These are phyloP conservation scores for Stevia rebaudiana DNA, from an alignment of 140 eudicot genomes.

Conservation along the genomic window DNA sequence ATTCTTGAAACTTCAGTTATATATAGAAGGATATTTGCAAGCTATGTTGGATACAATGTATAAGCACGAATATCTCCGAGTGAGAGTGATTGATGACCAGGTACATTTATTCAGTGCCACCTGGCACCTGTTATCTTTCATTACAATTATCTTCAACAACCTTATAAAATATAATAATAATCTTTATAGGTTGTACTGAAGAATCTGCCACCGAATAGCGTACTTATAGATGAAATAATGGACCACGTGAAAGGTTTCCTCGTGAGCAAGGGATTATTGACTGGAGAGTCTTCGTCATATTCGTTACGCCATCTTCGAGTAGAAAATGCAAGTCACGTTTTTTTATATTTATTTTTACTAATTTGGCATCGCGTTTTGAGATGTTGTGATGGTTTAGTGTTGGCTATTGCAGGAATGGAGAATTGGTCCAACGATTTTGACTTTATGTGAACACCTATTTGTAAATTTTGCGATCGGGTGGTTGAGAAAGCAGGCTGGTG, in stretches of 20 bases:
- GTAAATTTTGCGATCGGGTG: conserved; percentile 78
- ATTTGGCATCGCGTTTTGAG: not conserved
- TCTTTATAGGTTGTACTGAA: conserved; percentile 65
- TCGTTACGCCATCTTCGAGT: conserved; percentile 68
- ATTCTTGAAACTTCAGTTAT: conserved; percentile 51
- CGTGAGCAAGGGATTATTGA: conserved; percentile 68
- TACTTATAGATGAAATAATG: conserved; percentile 81
- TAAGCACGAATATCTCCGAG: conserved; percentile 93
- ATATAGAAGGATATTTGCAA: conserved; percentile 94
- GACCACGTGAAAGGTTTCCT: conserved; percentile 85
- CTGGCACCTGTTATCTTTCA: not conserved
- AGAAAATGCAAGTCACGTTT: conserved; percentile 47
- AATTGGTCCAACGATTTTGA: conserved; percentile 83
- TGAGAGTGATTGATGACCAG: conserved; percentile 91
- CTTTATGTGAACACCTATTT: conserved; percentile 91
- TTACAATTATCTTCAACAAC: not conserved
- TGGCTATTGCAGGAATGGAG: conserved; percentile 69
- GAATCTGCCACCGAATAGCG: conserved; percentile 92
- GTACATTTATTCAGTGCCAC: conserved; percentile 28
- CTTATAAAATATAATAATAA: not conserved
- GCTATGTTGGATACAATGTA: conserved; percentile 94
- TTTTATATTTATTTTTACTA: not conserved
- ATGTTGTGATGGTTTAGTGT: conserved; percentile 4
- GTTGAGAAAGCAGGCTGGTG: conserved; percentile 72
- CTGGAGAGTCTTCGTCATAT: conserved; percentile 66